Base-by-base conservation (phyloP, 345 rosid species). In the Alliaria petiolata region DNA sequence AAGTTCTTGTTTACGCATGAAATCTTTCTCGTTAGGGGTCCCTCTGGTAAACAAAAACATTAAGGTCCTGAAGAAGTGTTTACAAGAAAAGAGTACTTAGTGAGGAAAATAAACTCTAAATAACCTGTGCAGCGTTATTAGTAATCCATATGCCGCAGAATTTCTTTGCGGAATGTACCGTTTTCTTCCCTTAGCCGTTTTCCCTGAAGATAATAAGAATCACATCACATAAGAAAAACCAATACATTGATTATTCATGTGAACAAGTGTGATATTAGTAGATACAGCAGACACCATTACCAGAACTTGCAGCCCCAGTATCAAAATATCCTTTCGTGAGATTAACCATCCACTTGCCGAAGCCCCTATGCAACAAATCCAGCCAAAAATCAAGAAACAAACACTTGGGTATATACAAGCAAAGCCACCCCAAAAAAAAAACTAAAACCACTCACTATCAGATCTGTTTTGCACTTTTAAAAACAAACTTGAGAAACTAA, bases 1-100 rank as follows among this genome's bases (percentile, higher is more conserved):
- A 56, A 93, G 90, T 69, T 91, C 97, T 80, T 88, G 91, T 73
- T 87, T 89, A 34, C 67, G 80, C 99, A 91, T 86, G 76, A 85
- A 89, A 12, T 89, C 95, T 34, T 83, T 81, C 66, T 87, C 95
- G 72, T 76, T 78, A 16, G 79, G 39, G 47, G 85, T 85, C 68
- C 65, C 89, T 86, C 98, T 89, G 62, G 57, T 31, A 49, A 47
- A 47, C 62, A 75, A 12, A 55, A 35, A 36, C 16, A 68, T n/a
- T 52, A 77, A 22, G 19, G 25, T 58, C 31, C 39, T 25, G 67
- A 30, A n/a, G n/a, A n/a, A n/a, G n/a, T n/a, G 63, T 57, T 40
- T 62, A 42, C 60, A 45, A 46, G 40, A 4, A 34, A 70, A 55
- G 22, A 39, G 59, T 19, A 51, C 40, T 50, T 1, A 53, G 20